These are phyloP conservation scores for Xylaria sp. DNA, from an alignment of 2,329 filamentous ascomycete genomes.

Conservation along the genomic window DNA sequence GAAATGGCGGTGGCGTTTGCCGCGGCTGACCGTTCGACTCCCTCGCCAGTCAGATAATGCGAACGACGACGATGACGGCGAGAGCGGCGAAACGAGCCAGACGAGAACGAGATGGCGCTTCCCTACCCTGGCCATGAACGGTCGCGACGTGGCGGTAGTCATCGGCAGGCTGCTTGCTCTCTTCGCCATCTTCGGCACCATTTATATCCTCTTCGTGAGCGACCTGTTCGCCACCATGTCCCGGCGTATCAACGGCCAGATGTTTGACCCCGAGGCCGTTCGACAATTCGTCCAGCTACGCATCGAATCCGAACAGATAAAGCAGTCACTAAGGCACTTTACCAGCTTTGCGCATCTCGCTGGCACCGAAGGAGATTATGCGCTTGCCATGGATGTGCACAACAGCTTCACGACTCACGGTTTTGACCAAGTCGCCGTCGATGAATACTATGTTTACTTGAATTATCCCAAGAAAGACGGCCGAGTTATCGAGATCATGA, in stretches of 20 bases:
- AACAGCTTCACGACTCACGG: constrained; percentile 76
- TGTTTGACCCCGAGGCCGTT: constrained; percentile 86
- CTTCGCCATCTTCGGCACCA: constrained; percentile 76
- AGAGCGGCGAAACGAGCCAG: constrained; percentile 35
- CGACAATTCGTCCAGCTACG: constrained; percentile 77
- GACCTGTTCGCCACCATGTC: constrained; percentile 79
- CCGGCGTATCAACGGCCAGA: constrained; percentile 70
- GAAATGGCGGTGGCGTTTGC: constrained; percentile 66
- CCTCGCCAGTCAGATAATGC: constrained; percentile 51
- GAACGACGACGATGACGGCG: constrained; percentile 31
- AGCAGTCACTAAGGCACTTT: constrained; percentile 78
- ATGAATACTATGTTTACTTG: constrained; percentile 88
- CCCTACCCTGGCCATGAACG: constrained; percentile 55
- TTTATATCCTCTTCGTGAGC: constrained; percentile 88
- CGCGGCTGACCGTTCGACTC: constrained; percentile 60
- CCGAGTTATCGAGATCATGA: constrained; percentile 82
- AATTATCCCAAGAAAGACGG: constrained; percentile 87
- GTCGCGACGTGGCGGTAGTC: constrained; percentile 65
- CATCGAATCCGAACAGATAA: constrained; percentile 75
- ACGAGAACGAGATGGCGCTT: constrained; percentile 45
- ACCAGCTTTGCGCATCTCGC: constrained; percentile 90
- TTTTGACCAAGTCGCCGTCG: constrained; percentile 79
- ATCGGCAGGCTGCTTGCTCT: constrained; percentile 79
- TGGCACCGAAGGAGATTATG: constrained; percentile 92
- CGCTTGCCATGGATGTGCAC: constrained; percentile 84